phyloP scores from a whole-genome alignment of 2,329 filamentous ascomycete genomes.

The Alternaria consortialis region DNA sequence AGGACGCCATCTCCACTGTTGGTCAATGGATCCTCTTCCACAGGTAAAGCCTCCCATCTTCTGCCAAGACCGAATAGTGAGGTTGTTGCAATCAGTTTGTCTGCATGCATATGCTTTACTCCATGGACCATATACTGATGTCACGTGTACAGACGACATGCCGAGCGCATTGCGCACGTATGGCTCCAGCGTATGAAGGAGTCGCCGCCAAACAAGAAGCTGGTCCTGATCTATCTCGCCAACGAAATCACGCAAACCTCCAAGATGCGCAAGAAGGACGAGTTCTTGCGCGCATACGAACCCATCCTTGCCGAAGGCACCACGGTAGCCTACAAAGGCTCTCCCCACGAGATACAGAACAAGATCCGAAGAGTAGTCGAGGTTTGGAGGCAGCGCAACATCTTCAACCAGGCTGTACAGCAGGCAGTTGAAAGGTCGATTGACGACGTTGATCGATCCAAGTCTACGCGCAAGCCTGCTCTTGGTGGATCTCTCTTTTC shows the following conservation, averaged over 20 bases:
- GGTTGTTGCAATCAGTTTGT: slow-evolving; percentile 12
- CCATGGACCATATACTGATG: slow-evolving; percentile 27
- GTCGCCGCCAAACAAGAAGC: slow-evolving; percentile 81
- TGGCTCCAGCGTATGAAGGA: slow-evolving; percentile 93
- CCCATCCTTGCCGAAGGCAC: slow-evolving; percentile 93
- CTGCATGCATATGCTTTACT: slow-evolving; percentile 1
- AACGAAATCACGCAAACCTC: slow-evolving; percentile 98
- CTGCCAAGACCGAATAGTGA: background rate
- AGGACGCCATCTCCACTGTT: slow-evolving; percentile 95
- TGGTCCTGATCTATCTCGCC: slow-evolving; percentile 92
- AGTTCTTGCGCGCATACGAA: slow-evolving; percentile 91
- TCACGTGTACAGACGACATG: slow-evolving; percentile 75
- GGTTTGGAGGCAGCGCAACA: slow-evolving; percentile 87
- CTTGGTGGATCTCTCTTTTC: slow-evolving; percentile 77
- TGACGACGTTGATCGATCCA: slow-evolving; percentile 69
- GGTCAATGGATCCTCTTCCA: slow-evolving; percentile 99
- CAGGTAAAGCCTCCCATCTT: slow-evolving; percentile 66
- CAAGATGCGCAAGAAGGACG: slow-evolving; percentile 88
- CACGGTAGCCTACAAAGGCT: slow-evolving; percentile 87
- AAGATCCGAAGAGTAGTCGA: slow-evolving; percentile 91
- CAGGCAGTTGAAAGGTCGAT: slow-evolving; percentile 81
- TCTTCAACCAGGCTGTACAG: slow-evolving; percentile 85
- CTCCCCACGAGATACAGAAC: slow-evolving; percentile 80
- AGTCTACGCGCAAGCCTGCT: slow-evolving; percentile 63
- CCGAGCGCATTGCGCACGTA: slow-evolving; percentile 87